Evolutionary conservation across 306 rosid genomes (phyloP), one percentile per base, ranked within the genome.

Genomic region (Cucurbita ficifolia): DNA sequence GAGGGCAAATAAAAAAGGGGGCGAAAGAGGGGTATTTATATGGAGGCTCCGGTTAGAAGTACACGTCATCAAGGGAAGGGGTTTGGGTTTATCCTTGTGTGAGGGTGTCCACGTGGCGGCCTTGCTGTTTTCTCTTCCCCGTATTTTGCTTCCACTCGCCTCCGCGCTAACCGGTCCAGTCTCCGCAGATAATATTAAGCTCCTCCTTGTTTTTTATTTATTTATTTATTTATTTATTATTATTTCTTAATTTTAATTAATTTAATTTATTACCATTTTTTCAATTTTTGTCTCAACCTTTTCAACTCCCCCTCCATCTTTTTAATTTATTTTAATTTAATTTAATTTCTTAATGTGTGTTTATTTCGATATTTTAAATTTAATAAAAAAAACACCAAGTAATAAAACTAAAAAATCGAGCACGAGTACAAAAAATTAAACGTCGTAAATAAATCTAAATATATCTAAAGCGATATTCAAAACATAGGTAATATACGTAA

Each of bases 11-110:
- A 79, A 72, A 42, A 63, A 43, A 8, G 1, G 36, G 1, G 24
- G 51, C 35, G 17, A 18, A 19, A 21, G 43, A 72, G 72, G 39
- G 60, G 52, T 72, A 82, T 85, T 80, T 86, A 86, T 88, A 88
- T 6, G 86, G 90, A 86, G 88, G 88, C 90, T 86, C 36, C 71
- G 85, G 83, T 77, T 84, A 77, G 33, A 60, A 49, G 82, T 59
- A 84, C 90, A 84, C 87, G 90, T 86, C 90, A 84, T 43, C 82
- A 10, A 43, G 10, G 58, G 57, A 42, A 8, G 73, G 48, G 50
- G 71, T 74, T 58, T 74, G 45, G 67, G 76, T 24, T 12, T 58
- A 68, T 50, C 58, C 53, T 76, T 43, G 43, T 9, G 45, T 56
- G 51, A 63, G 36, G 17, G 48, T 59, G 46, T 77, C 39, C 77